These are phyloP conservation scores for Geotrichum siamense DNA, from an alignment of 1,139 yeast genomes.

Conservation along the genomic window DNA sequence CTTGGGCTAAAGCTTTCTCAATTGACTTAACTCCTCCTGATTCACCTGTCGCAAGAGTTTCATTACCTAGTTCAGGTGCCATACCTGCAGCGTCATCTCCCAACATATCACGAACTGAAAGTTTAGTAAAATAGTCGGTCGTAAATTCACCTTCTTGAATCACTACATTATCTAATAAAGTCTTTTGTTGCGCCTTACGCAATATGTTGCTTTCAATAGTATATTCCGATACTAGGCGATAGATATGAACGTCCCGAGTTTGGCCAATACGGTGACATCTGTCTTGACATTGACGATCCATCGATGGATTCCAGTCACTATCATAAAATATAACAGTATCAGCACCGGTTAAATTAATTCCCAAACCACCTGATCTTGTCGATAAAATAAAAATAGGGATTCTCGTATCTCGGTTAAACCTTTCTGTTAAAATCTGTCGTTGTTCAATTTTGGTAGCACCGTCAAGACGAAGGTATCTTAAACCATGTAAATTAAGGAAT, in stretches of 20 bases:
- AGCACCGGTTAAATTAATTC: constrained; percentile 96
- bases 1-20: constrained; percentile 73
- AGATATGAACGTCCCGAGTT: constrained; percentile 94
- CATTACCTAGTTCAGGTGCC: constrained; percentile 28
- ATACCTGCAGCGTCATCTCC: constrained; percentile 64
- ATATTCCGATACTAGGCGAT: constrained; percentile 90
- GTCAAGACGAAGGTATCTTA: constrained; percentile 87
- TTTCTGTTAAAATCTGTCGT: constrained; percentile 86
- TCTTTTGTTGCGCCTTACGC: constrained; percentile 90
- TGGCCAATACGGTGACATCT: constrained; percentile 99
- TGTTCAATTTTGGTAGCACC: constrained; percentile 98
- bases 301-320: constrained; percentile 99
- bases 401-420: constrained; percentile 78
- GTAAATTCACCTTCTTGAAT: constrained; percentile 98
- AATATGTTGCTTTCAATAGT: constrained; percentile 94
- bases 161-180: constrained; percentile 89
- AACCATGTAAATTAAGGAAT: constrained; percentile 89
- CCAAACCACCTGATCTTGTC: constrained; percentile 96
- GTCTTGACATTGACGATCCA: constrained; percentile 99
- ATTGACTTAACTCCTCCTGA: constrained; percentile 44
- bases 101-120: constrained; percentile 81
- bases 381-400: constrained; percentile 90
- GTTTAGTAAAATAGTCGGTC: constrained; percentile 86
- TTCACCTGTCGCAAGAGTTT: constrained; percentile 31
- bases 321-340: constrained; percentile 98